phyloP scores from a whole-genome alignment of 1,284 basidiomycete genomes.

The Microbotryum saponariae region DNA sequence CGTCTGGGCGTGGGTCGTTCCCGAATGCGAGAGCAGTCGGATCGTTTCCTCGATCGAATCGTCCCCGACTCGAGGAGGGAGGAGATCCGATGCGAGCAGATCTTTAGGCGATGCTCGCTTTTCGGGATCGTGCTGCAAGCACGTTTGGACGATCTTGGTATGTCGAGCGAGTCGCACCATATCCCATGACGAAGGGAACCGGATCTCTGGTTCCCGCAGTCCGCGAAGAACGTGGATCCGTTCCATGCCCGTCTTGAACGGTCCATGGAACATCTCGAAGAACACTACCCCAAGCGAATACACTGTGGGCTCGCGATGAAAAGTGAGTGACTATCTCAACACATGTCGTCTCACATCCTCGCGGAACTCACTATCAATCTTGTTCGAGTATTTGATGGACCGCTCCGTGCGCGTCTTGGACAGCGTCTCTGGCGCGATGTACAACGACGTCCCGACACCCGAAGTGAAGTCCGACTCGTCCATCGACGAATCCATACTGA shows the following conservation, averaged over 20 bases:
- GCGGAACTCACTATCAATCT: conserved; percentile 25
- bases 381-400: conserved; percentile 27
- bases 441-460: conserved; percentile 36
- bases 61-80: conserved; percentile 35
- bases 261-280: conserved; percentile 31
- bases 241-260: conserved; percentile 36
- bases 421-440: conserved; percentile 35
- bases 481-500: conserved; percentile 24
- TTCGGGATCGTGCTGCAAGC: conserved; percentile 33
- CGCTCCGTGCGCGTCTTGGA: conserved; percentile 14
- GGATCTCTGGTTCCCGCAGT: conserved; percentile 30
- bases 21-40: conserved; percentile 31
- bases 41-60: conserved; percentile 35
- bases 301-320: conserved; percentile 8
- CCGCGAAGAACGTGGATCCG: conserved; percentile 33
- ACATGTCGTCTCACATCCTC: neutral
- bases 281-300: conserved; percentile 31
- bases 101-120: conserved; percentile 34
- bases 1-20: conserved; percentile 33
- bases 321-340: neutral
- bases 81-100: conserved; percentile 32
- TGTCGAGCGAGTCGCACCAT: conserved; percentile 24
- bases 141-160: conserved; percentile 34
- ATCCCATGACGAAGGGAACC: conserved; percentile 34
- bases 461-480: conserved; percentile 36